Conservation (phyloP, 2,329 filamentous ascomycete genomes). For the Sporothrix inflata region DNA sequence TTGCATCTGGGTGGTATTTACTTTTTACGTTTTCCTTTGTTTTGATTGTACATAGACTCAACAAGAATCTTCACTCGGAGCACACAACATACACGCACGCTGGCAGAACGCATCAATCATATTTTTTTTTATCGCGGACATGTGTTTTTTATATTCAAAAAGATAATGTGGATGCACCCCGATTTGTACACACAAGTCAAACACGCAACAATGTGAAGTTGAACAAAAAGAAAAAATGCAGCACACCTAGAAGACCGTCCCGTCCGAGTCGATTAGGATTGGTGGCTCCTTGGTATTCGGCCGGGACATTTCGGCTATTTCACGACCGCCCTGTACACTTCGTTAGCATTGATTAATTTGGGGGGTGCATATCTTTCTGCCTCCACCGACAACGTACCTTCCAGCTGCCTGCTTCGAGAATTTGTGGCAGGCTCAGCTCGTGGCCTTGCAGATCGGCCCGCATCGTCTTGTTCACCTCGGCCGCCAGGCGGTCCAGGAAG, state of each 20-base stretch:
- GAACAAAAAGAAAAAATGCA: not conserved
- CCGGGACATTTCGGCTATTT: conserved; percentile 91
- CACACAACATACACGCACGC: not conserved
- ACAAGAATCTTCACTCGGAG: conserved; percentile 23
- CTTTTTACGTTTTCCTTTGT: not conserved
- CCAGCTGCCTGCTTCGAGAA: conserved; percentile 96
- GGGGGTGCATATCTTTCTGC: not conserved
- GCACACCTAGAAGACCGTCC: conserved; percentile 73
- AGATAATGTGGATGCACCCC: conserved; percentile 2
- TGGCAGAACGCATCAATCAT: too few species aligned
- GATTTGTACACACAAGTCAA: conserved; percentile 16
- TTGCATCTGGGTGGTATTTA: conserved; percentile 6
- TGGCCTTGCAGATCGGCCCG: conserved; percentile 66
- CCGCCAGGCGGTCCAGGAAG: conserved; percentile 58
- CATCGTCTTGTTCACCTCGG: conserved; percentile 64
- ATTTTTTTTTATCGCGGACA: not conserved
- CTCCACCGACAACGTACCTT: conserved; percentile 69
- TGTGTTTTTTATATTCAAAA: conserved; percentile 9
- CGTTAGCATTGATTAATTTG: not conserved
- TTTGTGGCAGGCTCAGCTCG: conserved; percentile 79
- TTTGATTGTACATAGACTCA: conserved; percentile 20
- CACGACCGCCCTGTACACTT: conserved; percentile 74
- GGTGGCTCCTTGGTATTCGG: conserved; percentile 96
- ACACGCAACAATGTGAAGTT: not conserved
- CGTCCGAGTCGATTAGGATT: conserved; percentile 94